Conservation (phyloP, 129 eudicot genomes). For the Dittrichia graveolens region DNA sequence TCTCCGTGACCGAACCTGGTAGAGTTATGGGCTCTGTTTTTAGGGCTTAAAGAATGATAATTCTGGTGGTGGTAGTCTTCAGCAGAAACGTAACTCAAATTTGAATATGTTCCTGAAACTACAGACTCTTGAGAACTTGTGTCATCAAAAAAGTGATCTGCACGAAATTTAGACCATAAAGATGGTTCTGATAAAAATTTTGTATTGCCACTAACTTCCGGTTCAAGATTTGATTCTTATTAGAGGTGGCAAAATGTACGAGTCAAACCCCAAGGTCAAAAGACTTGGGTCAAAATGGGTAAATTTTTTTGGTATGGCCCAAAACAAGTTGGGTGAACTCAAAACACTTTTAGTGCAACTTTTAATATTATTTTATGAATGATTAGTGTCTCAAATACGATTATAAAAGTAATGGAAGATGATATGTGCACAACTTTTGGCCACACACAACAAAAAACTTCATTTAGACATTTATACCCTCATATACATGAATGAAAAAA, state of each 20-base stretch:
- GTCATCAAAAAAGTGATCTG: constrained; percentile 70
- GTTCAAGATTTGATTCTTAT: constrained; percentile 22
- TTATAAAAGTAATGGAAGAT: background rate
- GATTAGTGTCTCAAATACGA: background rate
- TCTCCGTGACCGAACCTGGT: constrained; percentile 50
- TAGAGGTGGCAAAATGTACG: background rate
- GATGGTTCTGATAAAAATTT: constrained; percentile 14
- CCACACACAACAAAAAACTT: too few species aligned
- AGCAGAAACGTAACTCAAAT: constrained; percentile 56
- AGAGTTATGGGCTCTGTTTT: constrained; percentile 38
- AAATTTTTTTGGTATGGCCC: background rate
- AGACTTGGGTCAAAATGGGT: background rate
- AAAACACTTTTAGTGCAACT: background rate
- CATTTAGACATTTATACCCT: too few species aligned
- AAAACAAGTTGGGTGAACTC: background rate
- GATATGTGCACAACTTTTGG: too few species aligned
- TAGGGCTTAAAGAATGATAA: constrained; percentile 44
- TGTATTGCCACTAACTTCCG: background rate
- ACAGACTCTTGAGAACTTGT: constrained; percentile 70
- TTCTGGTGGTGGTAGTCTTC: constrained; percentile 49
- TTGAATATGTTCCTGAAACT: constrained; percentile 62
- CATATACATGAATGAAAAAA: too few species aligned
- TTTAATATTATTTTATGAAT: background rate
- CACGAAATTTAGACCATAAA: constrained; percentile 38
- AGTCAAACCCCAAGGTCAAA: background rate